Conservation (phyloP, 2,329 filamentous ascomycete genomes). For the Apiospora koreana region DNA sequence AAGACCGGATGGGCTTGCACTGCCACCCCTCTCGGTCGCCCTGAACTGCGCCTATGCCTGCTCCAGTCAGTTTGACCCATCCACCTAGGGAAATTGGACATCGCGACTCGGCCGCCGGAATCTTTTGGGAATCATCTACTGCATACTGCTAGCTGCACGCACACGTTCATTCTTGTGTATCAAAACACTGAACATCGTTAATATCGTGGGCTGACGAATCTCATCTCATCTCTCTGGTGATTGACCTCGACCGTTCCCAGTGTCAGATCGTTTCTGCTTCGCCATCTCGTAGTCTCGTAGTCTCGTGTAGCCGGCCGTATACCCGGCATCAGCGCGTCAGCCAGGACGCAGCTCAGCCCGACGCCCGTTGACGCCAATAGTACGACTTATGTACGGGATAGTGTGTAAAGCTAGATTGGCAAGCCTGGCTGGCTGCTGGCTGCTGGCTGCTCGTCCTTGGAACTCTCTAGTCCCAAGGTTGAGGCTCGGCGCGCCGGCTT, state of each 20-base stretch:
- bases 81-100: conserved; percentile 10
- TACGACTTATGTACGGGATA: not conserved
- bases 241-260: not conserved
- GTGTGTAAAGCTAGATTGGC: not conserved
- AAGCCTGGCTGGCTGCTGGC: not conserved
- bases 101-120: not conserved
- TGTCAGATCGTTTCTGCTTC: not conserved
- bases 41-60: conserved; percentile 11
- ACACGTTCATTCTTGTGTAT: not conserved
- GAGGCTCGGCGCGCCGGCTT: not conserved
- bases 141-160: not conserved
- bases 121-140: not conserved
- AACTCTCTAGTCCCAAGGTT: not conserved
- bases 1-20: conserved; percentile 9
- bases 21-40: conserved; percentile 9
- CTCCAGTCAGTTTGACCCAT: conserved; percentile 17
- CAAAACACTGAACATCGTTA: not conserved
- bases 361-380: conserved; percentile 3
- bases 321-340: not conserved
- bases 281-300: too few species aligned
- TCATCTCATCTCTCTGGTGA: conserved; percentile 2
- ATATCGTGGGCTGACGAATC: not conserved
- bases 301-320: not conserved
- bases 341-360: not conserved
- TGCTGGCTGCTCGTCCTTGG: not conserved